A percentile compares a stretch with the other conserved stretches of the same genome.
phyloP scores from a whole-genome alignment of 2,329 filamentous ascomycete genomes.

The Ophiocordyceps sinensis region DNA sequence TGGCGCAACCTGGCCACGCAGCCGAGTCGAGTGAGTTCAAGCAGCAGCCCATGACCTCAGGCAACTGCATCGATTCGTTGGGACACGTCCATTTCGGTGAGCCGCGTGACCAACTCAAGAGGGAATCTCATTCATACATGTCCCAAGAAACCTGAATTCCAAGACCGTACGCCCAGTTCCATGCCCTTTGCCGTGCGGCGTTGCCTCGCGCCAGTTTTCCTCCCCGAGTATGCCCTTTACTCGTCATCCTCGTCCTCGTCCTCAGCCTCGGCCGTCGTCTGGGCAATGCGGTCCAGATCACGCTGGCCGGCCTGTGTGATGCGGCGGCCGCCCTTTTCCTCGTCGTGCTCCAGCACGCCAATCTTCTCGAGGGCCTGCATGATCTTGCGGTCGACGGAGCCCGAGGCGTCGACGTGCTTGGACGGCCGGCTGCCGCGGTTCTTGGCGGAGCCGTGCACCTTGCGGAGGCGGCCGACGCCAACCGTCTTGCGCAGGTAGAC shows the following conservation, averaged over 20 bases:
- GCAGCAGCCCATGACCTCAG: too few relatives aligned
- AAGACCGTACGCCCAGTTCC: slow-evolving; percentile 25
- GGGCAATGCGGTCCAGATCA: slow-evolving; percentile 93
- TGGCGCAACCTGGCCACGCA: slow-evolving; percentile 23
- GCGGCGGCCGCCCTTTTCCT: slow-evolving; percentile 96
- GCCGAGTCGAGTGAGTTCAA: not conserved
- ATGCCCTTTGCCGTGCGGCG: not conserved
- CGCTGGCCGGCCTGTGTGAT: slow-evolving; percentile 97
- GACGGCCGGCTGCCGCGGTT: slow-evolving; percentile 88
- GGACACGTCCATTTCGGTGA: slow-evolving; percentile 18
- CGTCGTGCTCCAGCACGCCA: slow-evolving; percentile 90
- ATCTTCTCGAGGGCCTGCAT: slow-evolving; percentile 99
- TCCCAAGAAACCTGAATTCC: slow-evolving; percentile 13
- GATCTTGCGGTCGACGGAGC: slow-evolving; percentile 93
- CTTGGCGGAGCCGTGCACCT: slow-evolving; percentile 91
- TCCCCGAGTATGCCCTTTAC: slow-evolving; percentile 26
- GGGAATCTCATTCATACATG: slow-evolving; percentile 21
- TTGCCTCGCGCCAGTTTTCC: not conserved
- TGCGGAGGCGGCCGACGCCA: slow-evolving; percentile 93
- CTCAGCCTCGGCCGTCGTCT: slow-evolving; percentile 62
- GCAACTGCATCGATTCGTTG: not conserved
- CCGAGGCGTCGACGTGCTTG: slow-evolving; percentile 90
- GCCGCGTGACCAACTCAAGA: slow-evolving; percentile 22
- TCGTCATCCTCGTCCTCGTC: slow-evolving; percentile 55
- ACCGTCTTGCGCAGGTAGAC: slow-evolving; percentile 99